Evolutionary conservation across 2,329 filamentous ascomycete species (phyloP), one percentile per base, ranked within the genome.

Genomic region (Claviceps citrina): DNA sequence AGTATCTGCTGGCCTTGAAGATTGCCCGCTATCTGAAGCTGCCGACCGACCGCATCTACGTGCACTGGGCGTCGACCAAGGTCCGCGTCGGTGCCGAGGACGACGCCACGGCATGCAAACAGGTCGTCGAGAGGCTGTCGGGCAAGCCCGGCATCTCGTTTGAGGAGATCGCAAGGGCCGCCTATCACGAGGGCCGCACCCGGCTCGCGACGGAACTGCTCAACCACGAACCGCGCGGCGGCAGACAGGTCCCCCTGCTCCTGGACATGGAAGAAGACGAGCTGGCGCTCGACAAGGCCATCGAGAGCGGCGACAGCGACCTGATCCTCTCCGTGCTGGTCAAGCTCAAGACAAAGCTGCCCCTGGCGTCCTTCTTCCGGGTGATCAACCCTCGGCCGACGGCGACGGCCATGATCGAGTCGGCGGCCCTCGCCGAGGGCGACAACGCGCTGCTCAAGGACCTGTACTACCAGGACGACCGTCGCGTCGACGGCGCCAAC

Each of bases 1-100:
- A 96, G 56, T 95, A 96, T 55, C 70, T 95, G 2, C 70, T 98
- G 4, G 89, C 91, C 0, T 72, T 98, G 16, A 81, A 85, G 36
- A 76, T 98, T 35, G 87, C 89, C 0, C 79, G 84, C 31, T 94
- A 93, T 55, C 67, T 98, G 2, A 81, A 80, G 44, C 70, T 98
- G 3, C 81, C 89, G 0, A 82, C 86, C 0, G 86, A 93, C 57
- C 76, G 78, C 40, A 93, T 98, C 43, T 94, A 95, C 52, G 85
- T 94, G 1, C 87, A 95, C 56, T 98, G 91, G 91, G 91, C 91
- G 1, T 89, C 82, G 15, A 81, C 91, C 54, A 98, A 96, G 58
- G 89, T 96, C 4, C 82, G 86, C 20, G 66, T 81, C 3, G 87
- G 87, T 0, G 72, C 77, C 0, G 86, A 86, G 46, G 81, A 93